phyloP scores from a whole-genome alignment of 2,329 filamentous ascomycete species.

The Gnomoniopsis sp. region DNA sequence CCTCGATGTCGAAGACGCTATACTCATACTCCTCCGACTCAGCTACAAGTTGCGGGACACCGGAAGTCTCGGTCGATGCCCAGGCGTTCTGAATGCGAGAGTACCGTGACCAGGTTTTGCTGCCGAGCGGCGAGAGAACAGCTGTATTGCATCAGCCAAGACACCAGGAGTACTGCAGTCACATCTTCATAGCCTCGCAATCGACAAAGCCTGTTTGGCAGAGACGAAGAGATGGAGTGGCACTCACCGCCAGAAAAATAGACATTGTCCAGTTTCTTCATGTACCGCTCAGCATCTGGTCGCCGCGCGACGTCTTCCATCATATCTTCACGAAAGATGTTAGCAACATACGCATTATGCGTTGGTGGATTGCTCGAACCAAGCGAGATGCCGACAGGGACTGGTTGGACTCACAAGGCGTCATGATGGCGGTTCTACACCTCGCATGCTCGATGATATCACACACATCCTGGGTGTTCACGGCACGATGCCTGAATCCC shows the following conservation, averaged over 20 bases:
- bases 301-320: conserved; percentile 21
- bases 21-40: conserved; percentile 20
- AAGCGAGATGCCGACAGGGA: background rate
- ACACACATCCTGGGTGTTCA: conserved; percentile 17
- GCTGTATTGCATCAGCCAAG: background rate
- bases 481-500: conserved; percentile 18
- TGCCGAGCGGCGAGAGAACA: conserved; percentile 7
- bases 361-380: background rate
- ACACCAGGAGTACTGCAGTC: too few species aligned
- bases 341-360: background rate
- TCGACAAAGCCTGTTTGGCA: too few species aligned
- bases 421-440: conserved; percentile 15
- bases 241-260: conserved; percentile 13
- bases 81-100: conserved; percentile 15
- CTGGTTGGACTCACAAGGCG: conserved; percentile 15
- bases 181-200: background rate
- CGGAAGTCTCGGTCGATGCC: conserved; percentile 18
- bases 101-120: conserved; percentile 7
- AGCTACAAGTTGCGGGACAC: conserved; percentile 12
- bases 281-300: conserved; percentile 14
- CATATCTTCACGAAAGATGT: conserved; percentile 5
- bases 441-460: conserved; percentile 16
- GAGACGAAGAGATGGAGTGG: background rate
- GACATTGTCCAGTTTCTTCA: conserved; percentile 1
- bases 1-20: conserved; percentile 19